Base-by-base conservation (phyloP, 768 basidiomycete species). In the Cystofilobasidium ferigula region DNA sequence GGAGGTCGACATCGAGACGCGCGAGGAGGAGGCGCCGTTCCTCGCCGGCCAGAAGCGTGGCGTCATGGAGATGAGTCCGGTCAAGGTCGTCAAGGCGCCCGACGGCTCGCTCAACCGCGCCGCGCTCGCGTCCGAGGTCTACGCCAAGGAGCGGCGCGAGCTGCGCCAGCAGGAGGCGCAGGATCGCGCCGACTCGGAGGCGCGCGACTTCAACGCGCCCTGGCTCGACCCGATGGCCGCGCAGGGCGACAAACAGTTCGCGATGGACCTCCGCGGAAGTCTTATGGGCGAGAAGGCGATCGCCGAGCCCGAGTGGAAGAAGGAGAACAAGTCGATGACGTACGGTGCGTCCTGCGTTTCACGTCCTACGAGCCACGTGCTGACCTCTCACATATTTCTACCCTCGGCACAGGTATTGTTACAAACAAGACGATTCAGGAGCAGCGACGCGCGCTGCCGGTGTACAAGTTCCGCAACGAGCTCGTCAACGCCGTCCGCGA, bases 221-320 rank as follows among this genome's bases (percentile, higher is more conserved):
- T 99, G 95, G 95, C 79, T 97, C 26, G 95, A 99, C 76, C 95
- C 95, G 22, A 95, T 98, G 92, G 87, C 93, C 16, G 86, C 86
- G 71, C 85, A 87, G 3, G 73, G 82, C 0, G 95, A 98, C 48
- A 86, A 83, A 71, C 78, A 89, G 56, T 99, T 99, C 73, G 95
- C 95, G 3, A 89, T 94, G 71, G 95, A 99, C 76, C 75, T 94
- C 70, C 81, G 91, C 63, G 76, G 77, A 10, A 72, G 71, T 18
- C 73, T 90, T 34, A 84, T 85, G 70, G 88, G 89, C 22, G 88
- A 90, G 76, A 87, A 86, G 74, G 85, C 88, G 6, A 82, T 84
- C 13, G 87, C 90, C 69, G 81, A 86, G 32, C 87, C 92, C 5
- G 84, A 85, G 64, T 99, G 95, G 95, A 91, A 87, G 76, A 86